A percentile compares a stretch with the other conserved stretches of the same genome.
Conservation (phyloP, 2,329 filamentous ascomycete genomes). For the Fusarium sp. region DNA sequence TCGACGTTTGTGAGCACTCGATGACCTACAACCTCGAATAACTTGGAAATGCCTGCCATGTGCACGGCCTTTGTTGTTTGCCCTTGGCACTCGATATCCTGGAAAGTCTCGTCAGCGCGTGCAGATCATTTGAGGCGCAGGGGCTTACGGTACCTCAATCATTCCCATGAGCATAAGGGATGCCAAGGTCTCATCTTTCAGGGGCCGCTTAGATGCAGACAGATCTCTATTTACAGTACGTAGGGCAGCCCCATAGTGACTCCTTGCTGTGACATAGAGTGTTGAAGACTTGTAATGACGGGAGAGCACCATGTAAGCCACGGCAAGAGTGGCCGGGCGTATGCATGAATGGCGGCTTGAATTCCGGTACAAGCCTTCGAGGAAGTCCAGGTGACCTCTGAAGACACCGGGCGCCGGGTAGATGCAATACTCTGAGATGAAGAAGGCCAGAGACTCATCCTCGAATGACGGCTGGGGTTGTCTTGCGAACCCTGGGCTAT, state of each 20-base stretch:
- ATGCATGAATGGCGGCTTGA: conserved; percentile 25
- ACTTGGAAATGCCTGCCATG: conserved; percentile 29
- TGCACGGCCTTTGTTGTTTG: conserved; percentile 29
- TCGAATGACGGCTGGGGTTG: conserved; percentile 37
- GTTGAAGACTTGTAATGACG: conserved; percentile 33
- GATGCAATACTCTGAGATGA: conserved; percentile 27
- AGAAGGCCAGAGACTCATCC: conserved; percentile 27
- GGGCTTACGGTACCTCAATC: conserved; percentile 21
- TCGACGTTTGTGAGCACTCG: conserved; percentile 11
- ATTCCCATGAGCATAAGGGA: conserved; percentile 34
- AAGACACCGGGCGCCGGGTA: conserved; percentile 15
- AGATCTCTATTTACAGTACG: conserved; percentile 30
- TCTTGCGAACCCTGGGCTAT: conserved; percentile 2
- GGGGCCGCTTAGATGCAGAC: conserved; percentile 9
- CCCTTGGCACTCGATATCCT: conserved; percentile 37
- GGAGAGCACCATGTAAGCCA: conserved; percentile 30
- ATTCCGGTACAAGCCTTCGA: conserved; percentile 19
- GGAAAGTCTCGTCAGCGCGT: conserved; percentile 1
- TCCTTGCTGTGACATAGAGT: conserved; percentile 28
- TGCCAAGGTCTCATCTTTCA: conserved; percentile 27
- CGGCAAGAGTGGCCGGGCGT: conserved; percentile 24
- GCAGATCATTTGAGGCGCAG: conserved; percentile 2
- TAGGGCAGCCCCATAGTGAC: conserved; percentile 26
- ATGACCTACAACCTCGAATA: conserved; percentile 29
- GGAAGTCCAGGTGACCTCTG: conserved; percentile 28